Percentiles rank a stretch among this genome's conserved stretches.
These are phyloP conservation scores for Huntiella moniliformis DNA, from an alignment of 2,329 filamentous ascomycete species.

Conservation along the genomic window DNA sequence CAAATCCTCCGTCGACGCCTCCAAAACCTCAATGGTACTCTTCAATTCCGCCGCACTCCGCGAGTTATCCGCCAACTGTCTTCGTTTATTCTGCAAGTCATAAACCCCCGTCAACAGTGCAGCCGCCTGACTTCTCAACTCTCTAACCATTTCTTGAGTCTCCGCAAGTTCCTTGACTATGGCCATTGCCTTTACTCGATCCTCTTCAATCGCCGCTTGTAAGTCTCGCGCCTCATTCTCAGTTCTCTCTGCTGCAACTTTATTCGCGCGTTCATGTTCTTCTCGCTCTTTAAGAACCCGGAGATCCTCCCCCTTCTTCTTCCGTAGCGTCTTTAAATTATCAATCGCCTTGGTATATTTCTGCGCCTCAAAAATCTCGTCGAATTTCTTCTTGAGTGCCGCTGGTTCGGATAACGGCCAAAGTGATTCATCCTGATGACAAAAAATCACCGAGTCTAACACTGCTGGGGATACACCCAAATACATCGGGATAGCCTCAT, in stretches of 20 bases:
- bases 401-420: conserved; percentile 89
- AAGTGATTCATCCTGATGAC: conserved; percentile 90
- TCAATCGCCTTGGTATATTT: conserved; percentile 97
- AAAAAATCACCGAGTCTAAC: conserved; percentile 91
- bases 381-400: conserved; percentile 79
- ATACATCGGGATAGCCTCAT: conserved; percentile 65
- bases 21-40: conserved; percentile 54
- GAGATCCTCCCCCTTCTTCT: conserved; percentile 63
- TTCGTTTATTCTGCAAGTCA: conserved; percentile 55
- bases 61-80: conserved; percentile 52
- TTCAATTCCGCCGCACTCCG: conserved; percentile 52
- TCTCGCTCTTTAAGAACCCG: conserved; percentile 56
- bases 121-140: conserved; percentile 54
- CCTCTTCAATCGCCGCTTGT: conserved; percentile 43
- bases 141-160: conserved; percentile 36
- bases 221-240: conserved; percentile 48
- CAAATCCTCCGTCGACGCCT: conserved; percentile 61
- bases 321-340: conserved; percentile 72
- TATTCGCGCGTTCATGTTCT: conserved; percentile 60
- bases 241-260: conserved; percentile 60
- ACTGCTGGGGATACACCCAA: conserved; percentile 81
- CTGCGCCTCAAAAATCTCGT: conserved; percentile 91
- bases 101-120: conserved; percentile 58
- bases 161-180: conserved; percentile 43
- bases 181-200: conserved; percentile 38